Base-by-base conservation (phyloP, 192 early-diverging fungal genomes). In the Backusella luteola region DNA sequence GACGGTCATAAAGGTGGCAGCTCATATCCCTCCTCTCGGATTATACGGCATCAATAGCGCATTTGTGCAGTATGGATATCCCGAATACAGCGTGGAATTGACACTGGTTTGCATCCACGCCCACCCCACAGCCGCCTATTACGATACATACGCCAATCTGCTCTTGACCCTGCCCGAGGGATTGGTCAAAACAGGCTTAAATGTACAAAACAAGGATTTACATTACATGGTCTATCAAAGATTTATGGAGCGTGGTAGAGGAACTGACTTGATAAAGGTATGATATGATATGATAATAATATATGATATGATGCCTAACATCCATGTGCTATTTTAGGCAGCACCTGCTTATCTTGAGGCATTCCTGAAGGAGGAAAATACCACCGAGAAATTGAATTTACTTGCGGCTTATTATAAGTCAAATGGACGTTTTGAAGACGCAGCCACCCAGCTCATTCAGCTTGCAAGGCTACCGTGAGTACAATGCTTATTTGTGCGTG, bases 361-460 rank as follows among this genome's bases (percentile, higher is more conserved):
- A 34, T 71, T 49, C 39, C 29, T 71, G 26, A 49, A 39, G 12
- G 23, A 29, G 3, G 41, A 39, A 26, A 44, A 44, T 34, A 29
- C 35, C 4, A 32, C 29, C 15, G 70, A 71, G 14, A 44, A 41
- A 71, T 14, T 41, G 17, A 49, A 34, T 34, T n/a, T 71, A 49
- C 70, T 71, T 49, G 42, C 42, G 1, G 2, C 0, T 8, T 71
- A 71, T 49, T 71, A 71, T 34, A 71, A 49, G 34, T 26, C 23
- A 23, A 71, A 14, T 49, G 42, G 8, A 8, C n/a, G 70, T 32
- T 71, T 34, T 29, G 26, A 71, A 71, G 70, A 71, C 46, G 70
- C 70, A 14, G 70, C 70, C 9, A 8, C 5, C 42, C 46, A 11
- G 1, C 42, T 46, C 3, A 9, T 49, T 17, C 1, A 49, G 4